Evolutionary conservation across 2,329 filamentous ascomycete species (phyloP).

Genomic region (Sporothrix sp.): DNA sequence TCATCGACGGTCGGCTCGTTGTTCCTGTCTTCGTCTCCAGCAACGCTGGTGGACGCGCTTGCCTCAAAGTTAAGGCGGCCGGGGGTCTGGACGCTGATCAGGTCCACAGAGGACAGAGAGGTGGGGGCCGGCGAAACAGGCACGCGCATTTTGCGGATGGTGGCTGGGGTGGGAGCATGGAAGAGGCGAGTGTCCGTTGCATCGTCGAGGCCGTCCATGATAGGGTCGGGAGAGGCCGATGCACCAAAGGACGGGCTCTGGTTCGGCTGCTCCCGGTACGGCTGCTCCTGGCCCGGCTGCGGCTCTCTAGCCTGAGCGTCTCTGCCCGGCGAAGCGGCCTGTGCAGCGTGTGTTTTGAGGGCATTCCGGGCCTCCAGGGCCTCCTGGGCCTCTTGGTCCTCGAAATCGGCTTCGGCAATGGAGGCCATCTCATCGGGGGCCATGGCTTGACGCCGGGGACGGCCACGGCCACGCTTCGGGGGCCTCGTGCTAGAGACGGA

Average conservation of each 20-base stretch:
- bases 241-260: background rate
- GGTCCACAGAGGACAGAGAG: slow-evolving; percentile 13
- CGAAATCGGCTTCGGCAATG: slow-evolving; percentile 19
- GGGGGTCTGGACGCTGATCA: slow-evolving; percentile 13
- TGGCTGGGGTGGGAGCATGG: background rate
- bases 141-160: background rate
- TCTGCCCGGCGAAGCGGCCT: background rate
- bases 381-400: slow-evolving; percentile 3
- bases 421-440: slow-evolving; percentile 21
- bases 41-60: background rate
- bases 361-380: too few species aligned
- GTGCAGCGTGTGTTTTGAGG: background rate
- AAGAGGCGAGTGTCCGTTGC: background rate
- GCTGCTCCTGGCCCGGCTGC: too few species aligned
- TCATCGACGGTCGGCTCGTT: background rate
- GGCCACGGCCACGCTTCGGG: slow-evolving; percentile 23
- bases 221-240: slow-evolving; percentile 7
- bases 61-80: background rate
- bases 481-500: slow-evolving; percentile 18
- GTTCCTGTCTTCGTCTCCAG: background rate
- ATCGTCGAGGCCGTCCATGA: background rate
- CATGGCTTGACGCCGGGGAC: slow-evolving; percentile 23
- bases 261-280: background rate
- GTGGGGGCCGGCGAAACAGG: slow-evolving; percentile 10
- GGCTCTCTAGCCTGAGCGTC: background rate